Evolutionary conservation across 129 eudicot species (phyloP).

Genomic region (Chrysanthemum lavandulifolium): DNA sequence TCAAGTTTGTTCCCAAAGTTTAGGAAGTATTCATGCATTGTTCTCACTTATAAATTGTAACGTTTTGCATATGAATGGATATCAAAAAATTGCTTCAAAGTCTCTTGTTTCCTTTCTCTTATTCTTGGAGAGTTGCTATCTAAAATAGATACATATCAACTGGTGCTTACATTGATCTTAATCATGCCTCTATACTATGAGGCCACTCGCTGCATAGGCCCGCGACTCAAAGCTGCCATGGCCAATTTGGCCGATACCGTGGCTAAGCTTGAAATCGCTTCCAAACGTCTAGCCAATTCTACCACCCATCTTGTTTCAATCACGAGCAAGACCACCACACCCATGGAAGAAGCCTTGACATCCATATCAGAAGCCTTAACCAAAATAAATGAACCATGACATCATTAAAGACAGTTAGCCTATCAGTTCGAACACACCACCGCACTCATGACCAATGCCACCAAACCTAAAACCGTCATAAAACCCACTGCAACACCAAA

Average conservation of each 20-base stretch:
- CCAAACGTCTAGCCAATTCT: no score
- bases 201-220: no score
- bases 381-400: neutral
- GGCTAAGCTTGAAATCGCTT: no score
- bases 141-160: neutral
- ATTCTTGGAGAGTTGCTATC: neutral
- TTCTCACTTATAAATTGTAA: no score
- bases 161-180: conserved; percentile 10
- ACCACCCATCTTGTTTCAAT: no score
- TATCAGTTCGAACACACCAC: neutral
- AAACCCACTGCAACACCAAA: neutral
- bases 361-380: neutral
- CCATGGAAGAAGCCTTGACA: neutral
- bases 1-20: no score
- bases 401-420: neutral
- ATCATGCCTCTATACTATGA: neutral
- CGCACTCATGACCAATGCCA: neutral
- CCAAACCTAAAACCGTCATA: neutral
- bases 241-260: no score
- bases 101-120: neutral
- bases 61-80: no score
- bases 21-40: no score
- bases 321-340: neutral
- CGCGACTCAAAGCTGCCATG: no score
- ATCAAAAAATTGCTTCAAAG: neutral